Evolutionary conservation across 2,329 filamentous ascomycete genomes (phyloP).

Genomic region (Fusarium sp.): DNA sequence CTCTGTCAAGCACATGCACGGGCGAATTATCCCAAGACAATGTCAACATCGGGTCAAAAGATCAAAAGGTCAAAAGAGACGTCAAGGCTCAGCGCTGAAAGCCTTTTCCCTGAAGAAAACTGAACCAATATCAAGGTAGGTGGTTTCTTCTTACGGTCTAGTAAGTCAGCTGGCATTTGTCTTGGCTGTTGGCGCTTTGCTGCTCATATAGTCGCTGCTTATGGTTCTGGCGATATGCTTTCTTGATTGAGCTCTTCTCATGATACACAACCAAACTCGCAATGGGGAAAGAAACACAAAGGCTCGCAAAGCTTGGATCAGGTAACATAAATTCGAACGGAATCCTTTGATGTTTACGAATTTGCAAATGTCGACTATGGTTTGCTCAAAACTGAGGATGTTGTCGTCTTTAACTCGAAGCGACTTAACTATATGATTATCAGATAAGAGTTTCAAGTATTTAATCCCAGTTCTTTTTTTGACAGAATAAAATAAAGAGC

Average conservation of each 20-base stretch:
- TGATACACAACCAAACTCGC: neutral
- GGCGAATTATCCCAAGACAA: too few species aligned
- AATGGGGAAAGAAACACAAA: neutral
- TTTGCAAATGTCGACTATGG: neutral
- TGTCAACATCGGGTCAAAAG: too few species aligned
- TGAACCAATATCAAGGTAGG: too few species aligned
- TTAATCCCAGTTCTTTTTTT: neutral
- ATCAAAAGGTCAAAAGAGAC: too few species aligned
- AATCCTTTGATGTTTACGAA: neutral
- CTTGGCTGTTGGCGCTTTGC: neutral
- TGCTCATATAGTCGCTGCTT: too few species aligned
- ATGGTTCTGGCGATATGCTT: too few species aligned
- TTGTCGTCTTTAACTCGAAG: neutral
- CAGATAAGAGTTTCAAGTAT: neutral
- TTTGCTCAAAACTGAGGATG: neutral
- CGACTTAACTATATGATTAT: neutral
- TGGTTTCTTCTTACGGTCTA: neutral
- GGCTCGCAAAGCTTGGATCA: too few species aligned
- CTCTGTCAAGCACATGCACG: too few species aligned
- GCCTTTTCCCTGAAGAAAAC: too few species aligned
- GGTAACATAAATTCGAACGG: too few species aligned
- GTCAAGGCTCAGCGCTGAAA: too few species aligned
- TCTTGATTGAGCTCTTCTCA: neutral
- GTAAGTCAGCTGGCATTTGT: neutral
- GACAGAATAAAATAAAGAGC: too few species aligned